Evolutionary conservation across 2,329 filamentous ascomycete genomes (phyloP), one percentile per base, ranked within the genome.

Genomic region (Beauveria pseudobassiana): DNA sequence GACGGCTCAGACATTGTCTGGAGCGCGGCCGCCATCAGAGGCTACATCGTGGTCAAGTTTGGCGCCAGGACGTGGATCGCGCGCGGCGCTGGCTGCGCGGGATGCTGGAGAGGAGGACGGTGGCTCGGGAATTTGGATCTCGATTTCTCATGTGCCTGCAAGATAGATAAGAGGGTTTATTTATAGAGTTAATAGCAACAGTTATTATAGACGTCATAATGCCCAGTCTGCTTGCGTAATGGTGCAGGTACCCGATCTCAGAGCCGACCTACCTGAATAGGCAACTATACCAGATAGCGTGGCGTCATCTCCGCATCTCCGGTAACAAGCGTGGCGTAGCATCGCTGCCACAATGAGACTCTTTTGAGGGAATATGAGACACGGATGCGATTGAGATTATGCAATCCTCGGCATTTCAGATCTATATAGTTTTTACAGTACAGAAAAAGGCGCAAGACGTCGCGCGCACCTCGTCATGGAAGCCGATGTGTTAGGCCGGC

Each of bases 101-200:
- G 9, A 87, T 96, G 81, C 75, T 93, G 51, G 76, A 78, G 55
- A 78, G 84, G 64, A 87, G 88, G 1, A 91, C 82, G 63, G 78
- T 95, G 12, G 73, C 80, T 14, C 73, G 76, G 56, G 74, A 82
- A 16, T 95, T 95, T 77, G 91, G 91, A 4, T 87, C 91, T 62
- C 83, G 91, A 69, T 85, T 89, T 3, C 70, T 91, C 60, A 80
- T 93, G 72, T 95, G 90, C 73, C 73, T 92, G 54, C 76, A 77
- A 64, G 84, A 66, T 51, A 43, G 60, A 58, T 53, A 24, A 34
- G 5, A 10, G 22, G 8, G 43, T 20, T n/a, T 50, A 50, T 42
- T 59, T 50, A 50, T 59, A 38, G 30, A 46, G 10, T 34, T 34
- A 1, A 34, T 34, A 34, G 30, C 30, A 28, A 28, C 28, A 28